Evolutionary conservation across 2,329 filamentous ascomycete genomes (phyloP), one percentile per base, ranked within the genome.

Genomic region (Colletotrichum brevisporum): DNA sequence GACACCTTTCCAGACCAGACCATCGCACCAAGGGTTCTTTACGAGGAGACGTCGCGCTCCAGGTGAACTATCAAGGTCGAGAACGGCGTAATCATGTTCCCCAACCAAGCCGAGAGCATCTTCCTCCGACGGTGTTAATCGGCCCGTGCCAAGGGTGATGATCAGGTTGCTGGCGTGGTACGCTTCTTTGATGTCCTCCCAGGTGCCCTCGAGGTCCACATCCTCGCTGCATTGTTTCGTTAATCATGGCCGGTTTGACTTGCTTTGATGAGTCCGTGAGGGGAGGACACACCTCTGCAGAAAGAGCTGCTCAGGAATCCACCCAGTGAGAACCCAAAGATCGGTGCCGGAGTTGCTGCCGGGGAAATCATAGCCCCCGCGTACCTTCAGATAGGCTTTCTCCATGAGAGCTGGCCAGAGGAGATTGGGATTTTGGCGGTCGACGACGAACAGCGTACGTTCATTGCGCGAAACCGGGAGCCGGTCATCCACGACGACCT

Each of bases 281-380:
- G 16, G 6, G 56, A 24, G 18, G 1, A 72, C 78, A 72, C 80
- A 89, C 89, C 87, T 91, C 76, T 97, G 94, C 1, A 98, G 84
- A 75, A 97, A 97, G 1, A 98, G 84, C 78, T 99, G 96, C 80
- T 99, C 95, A 0, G 96, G 96, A 57, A 99, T 94, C 96, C 96
- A 99, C 36, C 96, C 95, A 0, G 93, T 97, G 63, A 99, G 81
- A 1, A 97, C 92, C 89, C 94, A 97, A 4, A 99, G 82, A 79
- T 99, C 96, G 2, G 95, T 98, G 12, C 94, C 95, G 1, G 95
- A 98, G 78, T 98, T 98, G 76, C 96, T 98, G 8, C 96, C 96
- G 0, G 96, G 95, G 73, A 99, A 99, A 76, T 99, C 95, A 78
- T 99, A 99, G 41, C 96, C 96, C 31, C 96, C 96, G 64, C 95